Conservation (phyloP, 495 filamentous ascomycete species). For the Aspergillus wentii region DNA sequence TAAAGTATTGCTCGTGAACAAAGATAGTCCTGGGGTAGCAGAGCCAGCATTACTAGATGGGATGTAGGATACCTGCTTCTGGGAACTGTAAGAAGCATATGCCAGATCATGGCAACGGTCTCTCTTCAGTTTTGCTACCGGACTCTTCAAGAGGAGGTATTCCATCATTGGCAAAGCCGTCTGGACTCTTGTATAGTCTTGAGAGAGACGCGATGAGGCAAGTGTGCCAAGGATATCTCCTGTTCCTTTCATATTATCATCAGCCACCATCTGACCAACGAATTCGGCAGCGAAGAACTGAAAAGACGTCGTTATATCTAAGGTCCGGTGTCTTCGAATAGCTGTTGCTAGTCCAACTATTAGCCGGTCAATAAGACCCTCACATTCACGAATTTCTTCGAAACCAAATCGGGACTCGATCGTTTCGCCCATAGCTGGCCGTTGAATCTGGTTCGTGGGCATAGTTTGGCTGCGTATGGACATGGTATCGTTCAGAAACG, state of each 20-base stretch:
- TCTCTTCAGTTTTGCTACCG: conserved; percentile 6
- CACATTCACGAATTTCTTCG: too few species aligned
- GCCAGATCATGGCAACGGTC: conserved; percentile 1
- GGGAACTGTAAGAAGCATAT: not conserved
- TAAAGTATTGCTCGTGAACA: too few species aligned
- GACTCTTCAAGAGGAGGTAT: conserved; percentile 8
- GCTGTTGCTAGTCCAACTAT: conserved; percentile 4
- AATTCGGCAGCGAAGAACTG: conserved; percentile 12
- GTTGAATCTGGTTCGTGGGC: too few species aligned
- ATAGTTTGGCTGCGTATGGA: too few species aligned
- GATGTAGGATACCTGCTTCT: not conserved
- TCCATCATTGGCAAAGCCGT: conserved; percentile 3
- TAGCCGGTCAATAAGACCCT: conserved; percentile 9
- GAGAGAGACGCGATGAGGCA: too few species aligned
- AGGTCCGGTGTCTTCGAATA: conserved; percentile 2
- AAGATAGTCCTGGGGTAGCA: not conserved
- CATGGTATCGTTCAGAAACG: too few species aligned
- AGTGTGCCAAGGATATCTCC: not conserved
- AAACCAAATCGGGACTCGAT: too few species aligned
- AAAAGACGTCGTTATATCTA: conserved; percentile 8
- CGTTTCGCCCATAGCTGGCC: too few species aligned
- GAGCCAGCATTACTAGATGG: too few species aligned
- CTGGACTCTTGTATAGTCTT: not conserved
- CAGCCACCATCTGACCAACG: not conserved
- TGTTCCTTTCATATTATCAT: not conserved